Percentiles rank a stretch among this genome's conserved stretches.
These are phyloP conservation scores for Erysimum cheiranthoides DNA, from an alignment of 345 rosid species.

Conservation along the genomic window DNA sequence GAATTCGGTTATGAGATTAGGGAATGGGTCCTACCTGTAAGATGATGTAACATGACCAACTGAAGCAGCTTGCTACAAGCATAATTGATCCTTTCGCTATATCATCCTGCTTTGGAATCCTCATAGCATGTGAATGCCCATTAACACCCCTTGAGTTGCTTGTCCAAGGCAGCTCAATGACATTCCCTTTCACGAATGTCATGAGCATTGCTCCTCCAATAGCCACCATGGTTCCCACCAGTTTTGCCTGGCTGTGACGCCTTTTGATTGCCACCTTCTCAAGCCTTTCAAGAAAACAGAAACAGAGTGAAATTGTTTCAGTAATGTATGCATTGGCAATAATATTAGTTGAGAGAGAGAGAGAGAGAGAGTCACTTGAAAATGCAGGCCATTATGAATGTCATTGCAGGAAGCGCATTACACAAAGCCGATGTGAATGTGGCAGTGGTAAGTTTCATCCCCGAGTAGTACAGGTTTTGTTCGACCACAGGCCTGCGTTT, in stretches of 20 bases:
- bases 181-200: constrained; percentile 69
- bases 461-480: constrained; percentile 59
- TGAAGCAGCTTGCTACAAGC: constrained; percentile 61
- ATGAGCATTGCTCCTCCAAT: constrained; percentile 92
- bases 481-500: constrained; percentile 47
- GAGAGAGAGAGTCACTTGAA: constrained; percentile 48
- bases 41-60: constrained; percentile 78
- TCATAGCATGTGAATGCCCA: constrained; percentile 30
- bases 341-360: constrained; percentile 1
- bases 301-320: background rate
- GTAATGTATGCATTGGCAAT: constrained; percentile 12
- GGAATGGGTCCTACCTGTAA: constrained; percentile 53
- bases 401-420: constrained; percentile 75
- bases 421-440: constrained; percentile 71
- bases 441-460: constrained; percentile 77
- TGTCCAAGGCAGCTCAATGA: constrained; percentile 73
- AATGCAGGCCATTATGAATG: constrained; percentile 69
- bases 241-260: constrained; percentile 78
- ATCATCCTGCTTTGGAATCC: constrained; percentile 34
- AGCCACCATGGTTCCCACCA: constrained; percentile 76
- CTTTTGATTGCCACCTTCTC: constrained; percentile 67
- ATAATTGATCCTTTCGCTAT: constrained; percentile 60
- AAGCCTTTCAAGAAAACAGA: constrained; percentile 51
- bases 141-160: constrained; percentile 32
- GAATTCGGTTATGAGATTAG: background rate